A percentile compares a stretch with the other conserved stretches of the same genome.
These are phyloP conservation scores for Tardiomyces blankii DNA, from an alignment of 1,139 yeast genomes.

Conservation along the genomic window DNA sequence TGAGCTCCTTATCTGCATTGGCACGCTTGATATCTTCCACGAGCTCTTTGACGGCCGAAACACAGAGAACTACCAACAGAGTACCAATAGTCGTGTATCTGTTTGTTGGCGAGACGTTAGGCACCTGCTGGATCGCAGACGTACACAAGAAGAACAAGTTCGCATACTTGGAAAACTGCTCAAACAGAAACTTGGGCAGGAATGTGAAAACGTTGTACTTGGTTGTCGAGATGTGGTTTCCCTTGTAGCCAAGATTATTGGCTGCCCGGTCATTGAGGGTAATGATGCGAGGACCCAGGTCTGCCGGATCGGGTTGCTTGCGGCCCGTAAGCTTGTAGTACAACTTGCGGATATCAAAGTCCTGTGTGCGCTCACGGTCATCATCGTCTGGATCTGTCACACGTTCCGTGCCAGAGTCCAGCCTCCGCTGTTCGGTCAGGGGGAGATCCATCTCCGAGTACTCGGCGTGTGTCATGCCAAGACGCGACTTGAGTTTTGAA, in stretches of 20 bases:
- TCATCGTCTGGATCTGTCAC: not conserved
- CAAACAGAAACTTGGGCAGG: slow-evolving; percentile 86
- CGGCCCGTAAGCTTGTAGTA: slow-evolving; percentile 37
- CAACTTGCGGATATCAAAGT: slow-evolving; percentile 49
- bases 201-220: slow-evolving; percentile 92
- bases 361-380: slow-evolving; percentile 15
- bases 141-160: slow-evolving; percentile 90
- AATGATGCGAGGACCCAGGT: slow-evolving; percentile 55
- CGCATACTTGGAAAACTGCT: slow-evolving; percentile 95
- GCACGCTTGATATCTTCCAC: slow-evolving; percentile 87
- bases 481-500: slow-evolving; percentile 16
- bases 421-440: slow-evolving; percentile 15
- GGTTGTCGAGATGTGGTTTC: slow-evolving; percentile 91
- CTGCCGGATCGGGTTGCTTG: slow-evolving; percentile 22
- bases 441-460: slow-evolving; percentile 27
- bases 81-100: slow-evolving; percentile 94
- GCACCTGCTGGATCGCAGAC: slow-evolving; percentile 92
- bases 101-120: slow-evolving; percentile 92
- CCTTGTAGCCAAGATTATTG: slow-evolving; percentile 52
- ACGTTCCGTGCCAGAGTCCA: not conserved
- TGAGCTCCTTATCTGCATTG: slow-evolving; percentile 78
- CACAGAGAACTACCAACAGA: slow-evolving; percentile 66
- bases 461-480: slow-evolving; percentile 17
- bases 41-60: slow-evolving; percentile 86
- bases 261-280: slow-evolving; percentile 48